phyloP scores from a whole-genome alignment of 2,329 filamentous ascomycete species.

The Torrubiella hemipterigena region DNA sequence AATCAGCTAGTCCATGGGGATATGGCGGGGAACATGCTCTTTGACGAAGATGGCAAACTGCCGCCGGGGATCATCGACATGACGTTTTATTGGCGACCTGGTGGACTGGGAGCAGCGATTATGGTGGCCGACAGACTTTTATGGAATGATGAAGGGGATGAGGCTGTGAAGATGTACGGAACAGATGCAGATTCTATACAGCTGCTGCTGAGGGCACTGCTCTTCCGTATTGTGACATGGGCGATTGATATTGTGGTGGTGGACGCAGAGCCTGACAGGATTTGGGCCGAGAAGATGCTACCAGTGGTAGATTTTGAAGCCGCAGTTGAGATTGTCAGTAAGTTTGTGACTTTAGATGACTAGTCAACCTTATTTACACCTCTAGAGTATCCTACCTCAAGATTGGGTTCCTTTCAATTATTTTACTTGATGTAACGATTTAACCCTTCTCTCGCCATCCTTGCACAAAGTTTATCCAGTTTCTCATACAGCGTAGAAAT shows the following conservation, averaged over 20 bases:
- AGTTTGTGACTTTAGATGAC: too few species aligned
- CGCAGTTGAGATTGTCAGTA: neutral
- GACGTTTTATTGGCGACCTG: conserved; percentile 7
- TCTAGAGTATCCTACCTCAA: too few species aligned
- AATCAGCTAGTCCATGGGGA: conserved; percentile 6
- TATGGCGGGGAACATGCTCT: conserved; percentile 6
- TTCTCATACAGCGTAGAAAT: too few species aligned
- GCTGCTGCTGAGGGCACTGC: conserved; percentile 5
- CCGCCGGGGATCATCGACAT: conserved; percentile 7
- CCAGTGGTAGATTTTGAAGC: neutral
- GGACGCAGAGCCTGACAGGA: neutral
- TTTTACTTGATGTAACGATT: too few species aligned
- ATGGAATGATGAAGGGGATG: conserved; percentile 3
- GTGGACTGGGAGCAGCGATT: conserved; percentile 6
- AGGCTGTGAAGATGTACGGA: conserved; percentile 5
- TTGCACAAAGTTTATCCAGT: too few species aligned
- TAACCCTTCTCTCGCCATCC: too few species aligned
- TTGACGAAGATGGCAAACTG: neutral
- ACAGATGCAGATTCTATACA: conserved; percentile 4
- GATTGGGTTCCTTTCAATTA: too few species aligned
- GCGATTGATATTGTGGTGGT: conserved; percentile 2
- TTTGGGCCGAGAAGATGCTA: neutral
- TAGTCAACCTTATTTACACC: too few species aligned
- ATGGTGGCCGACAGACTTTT: conserved; percentile 5
- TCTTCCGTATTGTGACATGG: conserved; percentile 6